A percentile compares a stretch with the other conserved stretches of the same genome.
These are phyloP conservation scores for Plectosphaerella cucumerina DNA, from an alignment of 2,329 filamentous ascomycete species.

Conservation along the genomic window DNA sequence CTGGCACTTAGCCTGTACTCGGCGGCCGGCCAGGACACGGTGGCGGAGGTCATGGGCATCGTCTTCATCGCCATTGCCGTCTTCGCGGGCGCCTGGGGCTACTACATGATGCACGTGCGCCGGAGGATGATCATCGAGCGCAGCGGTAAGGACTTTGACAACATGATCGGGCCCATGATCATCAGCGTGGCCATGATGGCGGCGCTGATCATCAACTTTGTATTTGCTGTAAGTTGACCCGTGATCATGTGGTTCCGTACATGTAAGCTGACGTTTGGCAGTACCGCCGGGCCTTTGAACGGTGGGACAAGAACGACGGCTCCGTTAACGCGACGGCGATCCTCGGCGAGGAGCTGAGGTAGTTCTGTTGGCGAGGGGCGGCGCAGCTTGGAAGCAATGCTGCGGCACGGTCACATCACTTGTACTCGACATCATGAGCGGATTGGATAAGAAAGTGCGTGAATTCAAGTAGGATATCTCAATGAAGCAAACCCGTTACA, in stretches of 20 bases:
- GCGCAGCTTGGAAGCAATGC: no score
- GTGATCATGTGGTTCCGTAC: background rate
- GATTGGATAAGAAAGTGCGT: no score
- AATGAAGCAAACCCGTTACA: no score
- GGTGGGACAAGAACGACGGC: background rate
- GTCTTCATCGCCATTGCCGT: slow-evolving; percentile 78
- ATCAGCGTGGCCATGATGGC: slow-evolving; percentile 75
- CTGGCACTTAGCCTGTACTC: slow-evolving; percentile 85
- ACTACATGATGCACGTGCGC: slow-evolving; percentile 72
- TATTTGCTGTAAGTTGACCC: slow-evolving; percentile 63
- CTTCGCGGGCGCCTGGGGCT: slow-evolving; percentile 86
- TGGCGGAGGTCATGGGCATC: slow-evolving; percentile 76
- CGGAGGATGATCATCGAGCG: slow-evolving; percentile 76
- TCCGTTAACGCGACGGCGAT: background rate
- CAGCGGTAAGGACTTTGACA: slow-evolving; percentile 92
- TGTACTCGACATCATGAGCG: no score
- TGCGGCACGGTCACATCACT: no score
- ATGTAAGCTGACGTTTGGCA: background rate
- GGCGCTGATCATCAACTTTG: slow-evolving; percentile 82
- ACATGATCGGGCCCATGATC: slow-evolving; percentile 76
- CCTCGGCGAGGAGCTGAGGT: background rate
- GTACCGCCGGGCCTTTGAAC: background rate
- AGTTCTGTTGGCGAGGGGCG: background rate
- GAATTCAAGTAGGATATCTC: no score
- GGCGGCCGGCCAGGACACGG: slow-evolving; percentile 72